Conservation (phyloP, 495 filamentous ascomycete species). For the Parmelia sp. region DNA sequence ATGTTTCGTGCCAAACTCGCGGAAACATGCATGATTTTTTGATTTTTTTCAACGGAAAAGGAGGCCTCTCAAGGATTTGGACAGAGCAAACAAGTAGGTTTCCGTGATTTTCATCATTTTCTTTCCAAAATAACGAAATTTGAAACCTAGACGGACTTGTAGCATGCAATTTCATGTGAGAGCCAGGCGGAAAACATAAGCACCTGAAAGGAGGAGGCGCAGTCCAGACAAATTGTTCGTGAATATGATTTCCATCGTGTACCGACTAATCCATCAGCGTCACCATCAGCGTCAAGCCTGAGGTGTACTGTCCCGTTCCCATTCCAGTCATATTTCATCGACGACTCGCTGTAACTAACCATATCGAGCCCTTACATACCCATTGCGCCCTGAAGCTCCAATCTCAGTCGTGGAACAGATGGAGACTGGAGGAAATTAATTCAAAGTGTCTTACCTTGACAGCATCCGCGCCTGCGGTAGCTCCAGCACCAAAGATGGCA, state of each 20-base stretch:
- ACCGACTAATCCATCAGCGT: neutral
- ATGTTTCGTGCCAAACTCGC: neutral
- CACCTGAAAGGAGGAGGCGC: neutral
- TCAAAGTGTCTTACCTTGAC: no score
- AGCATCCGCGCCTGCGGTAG: conserved; percentile 9
- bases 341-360: neutral
- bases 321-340: neutral
- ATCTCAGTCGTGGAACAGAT: neutral
- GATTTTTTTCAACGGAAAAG: neutral
- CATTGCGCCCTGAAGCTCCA: neutral
- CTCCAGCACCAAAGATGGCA: conserved; percentile 13
- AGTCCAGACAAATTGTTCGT: neutral
- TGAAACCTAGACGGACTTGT: no score
- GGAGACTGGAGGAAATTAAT: neutral
- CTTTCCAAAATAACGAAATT: no score
- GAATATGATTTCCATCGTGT: neutral
- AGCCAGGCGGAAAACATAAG: neutral
- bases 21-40: neutral
- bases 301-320: neutral
- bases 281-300: no score
- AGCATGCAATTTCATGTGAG: no score
- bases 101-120: no score
- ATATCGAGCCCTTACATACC: neutral
- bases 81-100: no score
- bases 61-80: neutral